phyloP scores from a whole-genome alignment of 768 basidiomycete genomes.

The Flagelloscypha sp. region DNA sequence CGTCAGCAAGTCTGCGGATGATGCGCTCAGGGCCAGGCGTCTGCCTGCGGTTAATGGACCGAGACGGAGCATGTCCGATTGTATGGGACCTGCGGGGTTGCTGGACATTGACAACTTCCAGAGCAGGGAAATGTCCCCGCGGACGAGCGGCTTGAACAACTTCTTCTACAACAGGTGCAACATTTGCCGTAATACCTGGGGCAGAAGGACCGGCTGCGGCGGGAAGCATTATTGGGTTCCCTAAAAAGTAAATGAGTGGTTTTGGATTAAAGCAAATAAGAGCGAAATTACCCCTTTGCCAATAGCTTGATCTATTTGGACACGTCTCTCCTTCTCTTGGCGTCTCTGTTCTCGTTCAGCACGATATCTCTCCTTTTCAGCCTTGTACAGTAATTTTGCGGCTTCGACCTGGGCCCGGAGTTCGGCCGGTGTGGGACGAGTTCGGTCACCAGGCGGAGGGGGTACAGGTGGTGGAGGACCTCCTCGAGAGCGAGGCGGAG shows the following conservation, averaged over 20 bases:
- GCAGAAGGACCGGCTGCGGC: too few species aligned
- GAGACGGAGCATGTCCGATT: conserved; percentile 16
- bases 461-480: conserved; percentile 15
- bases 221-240: too few species aligned
- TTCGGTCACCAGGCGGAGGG: conserved; percentile 30
- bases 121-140: conserved; percentile 48
- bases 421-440: conserved; percentile 12
- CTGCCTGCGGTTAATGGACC: conserved; percentile 12
- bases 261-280: too few species aligned
- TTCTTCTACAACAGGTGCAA: too few species aligned
- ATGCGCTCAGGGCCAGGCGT: conserved; percentile 43
- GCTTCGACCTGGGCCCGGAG: conserved; percentile 42
- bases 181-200: too few species aligned
- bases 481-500: conserved; percentile 12
- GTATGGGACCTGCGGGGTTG: conserved; percentile 34
- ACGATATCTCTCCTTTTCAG: conserved; percentile 63
- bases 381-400: conserved; percentile 60
- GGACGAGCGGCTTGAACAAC: too few species aligned
- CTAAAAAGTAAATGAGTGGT: too few species aligned
- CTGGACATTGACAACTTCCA: conserved; percentile 59
- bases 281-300: too few species aligned
- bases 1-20: conserved; percentile 53
- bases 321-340: conserved; percentile 29
- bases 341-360: conserved; percentile 44
- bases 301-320: too few species aligned